Evolutionary conservation across 305 asterid species (phyloP).

Genomic region (Striga hermonthica): DNA sequence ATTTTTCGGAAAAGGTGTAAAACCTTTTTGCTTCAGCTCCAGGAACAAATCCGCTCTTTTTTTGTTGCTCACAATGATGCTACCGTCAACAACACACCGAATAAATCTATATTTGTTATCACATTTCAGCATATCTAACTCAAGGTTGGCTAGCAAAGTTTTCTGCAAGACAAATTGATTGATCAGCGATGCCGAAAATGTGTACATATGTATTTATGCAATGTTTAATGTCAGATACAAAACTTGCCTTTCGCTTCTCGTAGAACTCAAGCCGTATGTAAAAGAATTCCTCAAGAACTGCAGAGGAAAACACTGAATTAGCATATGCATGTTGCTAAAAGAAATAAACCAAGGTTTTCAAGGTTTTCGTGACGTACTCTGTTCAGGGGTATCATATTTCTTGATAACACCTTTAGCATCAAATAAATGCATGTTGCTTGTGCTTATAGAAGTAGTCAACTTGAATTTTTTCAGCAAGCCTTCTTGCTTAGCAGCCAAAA

Average conservation of each 20-base stretch:
- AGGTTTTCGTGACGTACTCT: conserved; percentile 51
- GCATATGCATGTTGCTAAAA: neutral
- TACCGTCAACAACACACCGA: conserved; percentile 72
- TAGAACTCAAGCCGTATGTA: conserved; percentile 69
- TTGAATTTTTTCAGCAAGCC: conserved; percentile 71
- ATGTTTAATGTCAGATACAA: neutral
- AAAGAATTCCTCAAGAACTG: conserved; percentile 94
- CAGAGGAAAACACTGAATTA: conserved; percentile 32
- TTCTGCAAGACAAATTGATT: conserved; percentile 45
- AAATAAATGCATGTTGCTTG: conserved; percentile 90
- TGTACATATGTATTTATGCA: neutral
- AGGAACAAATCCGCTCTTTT: conserved; percentile 71
- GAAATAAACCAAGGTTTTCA: neutral
- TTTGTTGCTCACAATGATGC: conserved; percentile 82
- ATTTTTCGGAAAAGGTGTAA: conserved; percentile 84
- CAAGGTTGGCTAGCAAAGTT: conserved; percentile 65
- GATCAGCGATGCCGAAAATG: conserved; percentile 5
- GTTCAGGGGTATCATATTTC: conserved; percentile 92
- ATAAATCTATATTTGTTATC: conserved; percentile 84
- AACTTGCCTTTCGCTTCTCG: conserved; percentile 73
- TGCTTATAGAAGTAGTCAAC: conserved; percentile 66
- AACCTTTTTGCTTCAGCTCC: conserved; percentile 83
- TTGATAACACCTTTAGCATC: conserved; percentile 74
- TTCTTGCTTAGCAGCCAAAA: conserved; percentile 61
- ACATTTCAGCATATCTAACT: conserved; percentile 65